Percentiles rank a stretch among this genome's conserved stretches.
phyloP scores from a whole-genome alignment of 305 asterid species.

The Petunia hybrid region DNA sequence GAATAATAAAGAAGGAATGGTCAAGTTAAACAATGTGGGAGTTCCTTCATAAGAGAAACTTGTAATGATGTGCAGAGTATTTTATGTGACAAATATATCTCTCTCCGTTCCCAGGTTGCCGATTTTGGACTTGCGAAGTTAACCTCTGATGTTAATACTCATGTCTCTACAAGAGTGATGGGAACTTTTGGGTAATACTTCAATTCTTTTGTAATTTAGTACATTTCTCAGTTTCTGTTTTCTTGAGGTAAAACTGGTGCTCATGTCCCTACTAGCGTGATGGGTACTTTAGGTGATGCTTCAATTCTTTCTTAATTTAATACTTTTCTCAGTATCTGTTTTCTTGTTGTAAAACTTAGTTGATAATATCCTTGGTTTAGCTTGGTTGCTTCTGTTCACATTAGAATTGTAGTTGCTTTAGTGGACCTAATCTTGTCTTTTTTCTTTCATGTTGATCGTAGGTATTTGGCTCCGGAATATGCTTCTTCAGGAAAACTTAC shows the following conservation, averaged over 20 bases:
- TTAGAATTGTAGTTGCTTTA: neutral
- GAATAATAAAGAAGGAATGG: neutral
- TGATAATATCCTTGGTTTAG: neutral
- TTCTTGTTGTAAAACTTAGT: slow-evolving; percentile 32
- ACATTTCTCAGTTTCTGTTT: neutral
- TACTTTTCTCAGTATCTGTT: neutral
- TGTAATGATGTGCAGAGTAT: neutral
- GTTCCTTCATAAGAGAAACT: neutral
- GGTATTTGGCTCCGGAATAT: slow-evolving; percentile 57
- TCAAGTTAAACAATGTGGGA: neutral
- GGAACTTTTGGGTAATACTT: slow-evolving; percentile 90
- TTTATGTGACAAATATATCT: slow-evolving; percentile 29
- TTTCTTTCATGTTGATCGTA: neutral
- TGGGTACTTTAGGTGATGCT: slow-evolving; percentile 86
- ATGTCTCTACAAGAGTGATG: slow-evolving; percentile 92
- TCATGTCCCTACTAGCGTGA: slow-evolving; percentile 86
- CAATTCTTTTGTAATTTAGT: slow-evolving; percentile 9
- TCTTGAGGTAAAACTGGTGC: slow-evolving; percentile 44
- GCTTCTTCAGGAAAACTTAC: slow-evolving; percentile 52
- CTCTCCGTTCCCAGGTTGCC: slow-evolving; percentile 70
- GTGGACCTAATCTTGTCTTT: neutral
- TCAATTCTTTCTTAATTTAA: slow-evolving; percentile 5
- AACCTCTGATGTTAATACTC: slow-evolving; percentile 75
- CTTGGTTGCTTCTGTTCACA: neutral
- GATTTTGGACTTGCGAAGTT: slow-evolving; percentile 94